Evolutionary conservation across 805 yeast species (phyloP), one percentile per base, ranked within the genome.

Genomic region (Zygosaccharomyces bailii): DNA sequence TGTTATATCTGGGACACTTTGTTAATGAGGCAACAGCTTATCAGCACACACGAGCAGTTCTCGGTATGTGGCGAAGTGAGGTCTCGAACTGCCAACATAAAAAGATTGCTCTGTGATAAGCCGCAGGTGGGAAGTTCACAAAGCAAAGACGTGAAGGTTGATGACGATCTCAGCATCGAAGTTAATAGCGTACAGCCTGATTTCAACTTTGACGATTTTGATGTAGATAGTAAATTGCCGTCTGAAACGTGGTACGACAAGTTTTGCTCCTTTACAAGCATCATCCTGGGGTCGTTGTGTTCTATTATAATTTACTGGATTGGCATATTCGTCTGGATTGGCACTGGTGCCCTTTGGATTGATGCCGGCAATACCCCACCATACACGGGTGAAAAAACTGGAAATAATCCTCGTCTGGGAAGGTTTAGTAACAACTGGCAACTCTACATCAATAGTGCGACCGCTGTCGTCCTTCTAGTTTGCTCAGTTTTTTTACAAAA

Each of bases 401-500:
- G 59, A 16, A 46, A 49, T 20, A 59, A 59, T 27, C 63, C 56
- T 34, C 33, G 44, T 35, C 34, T 46, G 29, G 43, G 51, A 19
- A 58, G 48, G 34, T 70, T 65, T 44, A 57, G 68, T 42, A 60
- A 67, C 44, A 49, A 44, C 21, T 70, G 74, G 74, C 74, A 70
- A 53, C 54, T 70, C 61, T 67, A 66, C 45, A 67, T 70, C 29
- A 70, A 70, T 48, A 68, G 72, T n/a, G 71, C 71, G 2, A 60
- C 61, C 2, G 73, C 74, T 3, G 71, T 69, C 5, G 60, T 59
- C 10, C 45, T 70, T 10, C 48, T 66, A 7, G 55, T 69, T 6
- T 58, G 65, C n/a, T 58, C 67, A n/a, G 59, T 65, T 20, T 66
- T 71, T 42, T 50, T 70, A 25, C 71, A 70, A 45, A 68, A 71